Evolutionary conservation across 1,139 yeast species (phyloP).

Genomic region (Casaregolazyma suthepensis): DNA sequence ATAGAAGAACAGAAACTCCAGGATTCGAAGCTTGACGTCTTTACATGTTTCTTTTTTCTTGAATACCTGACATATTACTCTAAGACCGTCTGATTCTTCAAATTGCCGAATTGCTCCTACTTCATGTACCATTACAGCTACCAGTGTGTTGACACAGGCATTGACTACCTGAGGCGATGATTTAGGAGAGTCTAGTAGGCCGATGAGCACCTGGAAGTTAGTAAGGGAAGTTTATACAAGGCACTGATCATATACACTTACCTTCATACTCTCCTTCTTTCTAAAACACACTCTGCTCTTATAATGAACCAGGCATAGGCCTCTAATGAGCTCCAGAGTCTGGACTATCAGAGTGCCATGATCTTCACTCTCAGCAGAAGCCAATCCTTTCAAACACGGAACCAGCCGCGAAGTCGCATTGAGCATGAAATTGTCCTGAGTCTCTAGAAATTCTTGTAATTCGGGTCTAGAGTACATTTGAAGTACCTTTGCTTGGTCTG

Average conservation of each 20-base stretch:
- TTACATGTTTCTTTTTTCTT: constrained; percentile 34
- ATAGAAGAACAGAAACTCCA: constrained; percentile 69
- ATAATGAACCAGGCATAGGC: constrained; percentile 56
- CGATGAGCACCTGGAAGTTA: constrained; percentile 15
- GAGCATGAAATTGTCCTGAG: constrained; percentile 46
- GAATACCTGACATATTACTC: constrained; percentile 43
- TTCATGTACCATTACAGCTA: constrained; percentile 55
- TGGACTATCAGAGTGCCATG: constrained; percentile 19
- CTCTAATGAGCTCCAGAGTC: constrained; percentile 49
- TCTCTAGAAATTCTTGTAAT: constrained; percentile 4
- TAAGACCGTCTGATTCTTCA: constrained; percentile 56
- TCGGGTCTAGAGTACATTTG: background rate
- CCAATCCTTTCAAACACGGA: constrained; percentile 11
- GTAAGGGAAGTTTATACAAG: constrained; percentile 2
- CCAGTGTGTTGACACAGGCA: constrained; percentile 51
- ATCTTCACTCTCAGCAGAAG: background rate
- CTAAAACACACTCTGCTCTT: constrained; percentile 45
- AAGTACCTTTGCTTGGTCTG: background rate
- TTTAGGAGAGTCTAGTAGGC: constrained; percentile 16
- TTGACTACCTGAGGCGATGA: constrained; percentile 32
- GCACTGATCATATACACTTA: constrained; percentile 11
- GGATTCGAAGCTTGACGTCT: constrained; percentile 46
- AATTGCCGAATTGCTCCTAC: constrained; percentile 53
- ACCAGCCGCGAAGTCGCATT: constrained; percentile 43
- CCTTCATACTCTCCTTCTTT: constrained; percentile 31